A percentile compares a stretch with the other conserved stretches of the same genome.
phyloP scores from a whole-genome alignment of 768 basidiomycete species.

The Suillus clintonianus region DNA sequence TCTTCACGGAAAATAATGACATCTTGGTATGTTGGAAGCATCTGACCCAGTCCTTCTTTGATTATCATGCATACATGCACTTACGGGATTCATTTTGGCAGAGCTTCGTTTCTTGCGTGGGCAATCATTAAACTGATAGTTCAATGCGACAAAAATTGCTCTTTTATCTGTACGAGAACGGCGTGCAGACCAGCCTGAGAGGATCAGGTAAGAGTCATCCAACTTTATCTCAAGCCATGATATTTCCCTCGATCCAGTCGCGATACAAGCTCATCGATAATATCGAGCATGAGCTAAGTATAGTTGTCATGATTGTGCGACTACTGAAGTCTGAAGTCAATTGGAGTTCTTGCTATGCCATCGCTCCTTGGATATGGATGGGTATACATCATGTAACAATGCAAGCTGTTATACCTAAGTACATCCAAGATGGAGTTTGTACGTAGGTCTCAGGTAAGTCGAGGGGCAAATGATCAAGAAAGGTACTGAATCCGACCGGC shows the following conservation, averaged over 20 bases:
- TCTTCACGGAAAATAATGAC: neutral
- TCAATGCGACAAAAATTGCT: neutral
- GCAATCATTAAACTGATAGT: neutral
- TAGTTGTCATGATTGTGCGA: neutral
- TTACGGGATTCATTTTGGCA: neutral
- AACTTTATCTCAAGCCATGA: neutral
- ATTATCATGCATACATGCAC: neutral
- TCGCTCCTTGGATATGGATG: neutral
- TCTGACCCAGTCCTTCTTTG: neutral
- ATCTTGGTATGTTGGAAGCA: neutral
- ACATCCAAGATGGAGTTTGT: neutral
- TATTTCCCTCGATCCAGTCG: neutral
- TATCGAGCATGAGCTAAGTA: neutral
- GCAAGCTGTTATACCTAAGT: neutral
- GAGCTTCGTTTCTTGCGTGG: neutral
- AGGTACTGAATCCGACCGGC: neutral
- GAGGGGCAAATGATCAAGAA: neutral
- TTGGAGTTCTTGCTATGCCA: neutral
- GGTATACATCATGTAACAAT: neutral
- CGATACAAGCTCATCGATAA: neutral
- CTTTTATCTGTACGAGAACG: neutral
- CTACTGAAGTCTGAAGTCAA: neutral
- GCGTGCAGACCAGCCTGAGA: neutral
- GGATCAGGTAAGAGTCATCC: neutral
- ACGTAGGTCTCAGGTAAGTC: neutral